Base-by-base conservation (phyloP, 768 basidiomycete species). In the Kwoniella dendrophila region DNA sequence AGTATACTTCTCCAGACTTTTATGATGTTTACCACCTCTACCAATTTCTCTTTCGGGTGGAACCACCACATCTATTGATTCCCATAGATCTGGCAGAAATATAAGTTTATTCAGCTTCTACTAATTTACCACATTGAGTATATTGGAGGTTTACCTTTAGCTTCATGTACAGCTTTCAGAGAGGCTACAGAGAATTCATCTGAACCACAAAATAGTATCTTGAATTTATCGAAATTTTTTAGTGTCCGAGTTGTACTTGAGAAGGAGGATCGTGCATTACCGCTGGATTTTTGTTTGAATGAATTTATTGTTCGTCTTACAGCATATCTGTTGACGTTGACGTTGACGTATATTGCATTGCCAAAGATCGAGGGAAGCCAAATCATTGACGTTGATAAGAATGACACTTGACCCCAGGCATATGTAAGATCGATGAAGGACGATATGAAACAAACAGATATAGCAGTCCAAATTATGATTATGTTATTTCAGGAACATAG, bases 111-210 rank as follows among this genome's bases (percentile, higher is more conserved):
- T n/a, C n/a, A 63, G n/a, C 6, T 4, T 48, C 33, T 44, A 38
- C 26, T 26, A 36, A n/a, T 33, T 20, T 6, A 16, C 33, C 32
- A 14, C 48, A 53, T 16, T 18, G 34, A 14, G 33, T 7, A 54
- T 14, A n/a, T n/a, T n/a, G n/a, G n/a, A n/a, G n/a, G n/a, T n/a
- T 67, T 57, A 89, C 92, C 90, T 79, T 75, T 75, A 4, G 88
- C 87, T 16, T 79, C 71, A 58, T 88, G 80, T 1, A 95, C 77
- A 57, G 87, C 82, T 53, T 84, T 78, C 50, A 96, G 83, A 2
- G 91, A 86, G 6, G 81, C 78, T 72, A 88, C 88, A 1, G 92
- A 95, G 78, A 95, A 95, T 70, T 87, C 85, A 75, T 94, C 92
- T 18, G 90, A 88, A 52, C 93, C 93, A 74, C 91, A 85, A 77